These are phyloP conservation scores for Petasospora rhodanensis DNA, from an alignment of 1,139 yeast species.

Conservation along the genomic window DNA sequence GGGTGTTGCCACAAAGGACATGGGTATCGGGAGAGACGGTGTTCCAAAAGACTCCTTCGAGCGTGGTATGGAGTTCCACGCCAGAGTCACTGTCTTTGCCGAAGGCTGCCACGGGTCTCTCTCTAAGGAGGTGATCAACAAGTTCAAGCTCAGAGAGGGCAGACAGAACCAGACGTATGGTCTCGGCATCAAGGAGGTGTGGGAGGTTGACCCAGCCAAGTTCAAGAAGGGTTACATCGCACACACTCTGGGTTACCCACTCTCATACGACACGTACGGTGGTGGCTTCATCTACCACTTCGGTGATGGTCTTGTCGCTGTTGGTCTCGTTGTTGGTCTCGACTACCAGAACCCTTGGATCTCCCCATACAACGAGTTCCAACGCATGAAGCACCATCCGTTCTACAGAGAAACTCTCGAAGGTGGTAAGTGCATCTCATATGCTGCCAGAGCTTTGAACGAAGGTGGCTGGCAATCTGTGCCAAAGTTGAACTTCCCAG, in stretches of 20 bases:
- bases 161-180: constrained; percentile 88
- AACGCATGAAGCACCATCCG: constrained; percentile 88
- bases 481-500: constrained; percentile 88
- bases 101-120: constrained; percentile 98
- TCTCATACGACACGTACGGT: constrained; percentile 71
- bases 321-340: constrained; percentile 87
- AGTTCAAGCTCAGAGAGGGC: constrained; percentile 62
- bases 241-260: constrained; percentile 89
- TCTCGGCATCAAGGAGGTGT: constrained; percentile 89
- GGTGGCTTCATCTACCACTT: constrained; percentile 98
- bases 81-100: constrained; percentile 81
- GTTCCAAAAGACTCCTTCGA: constrained; percentile 77
- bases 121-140: constrained; percentile 67
- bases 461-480: constrained; percentile 95
- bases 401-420: constrained; percentile 68
- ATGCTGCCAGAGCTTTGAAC: constrained; percentile 92
- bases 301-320: constrained; percentile 85
- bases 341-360: constrained; percentile 93
- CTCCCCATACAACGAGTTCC: constrained; percentile 94
- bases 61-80: constrained; percentile 95
- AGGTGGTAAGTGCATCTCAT: constrained; percentile 90
- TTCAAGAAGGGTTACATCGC: constrained; percentile 79
- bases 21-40: constrained; percentile 76
- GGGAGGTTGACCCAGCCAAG: constrained; percentile 89
- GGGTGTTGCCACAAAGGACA: constrained; percentile 92